Base-by-base conservation (phyloP, 2,329 filamentous ascomycete genomes). In the Scortechinia acanthostroma region DNA sequence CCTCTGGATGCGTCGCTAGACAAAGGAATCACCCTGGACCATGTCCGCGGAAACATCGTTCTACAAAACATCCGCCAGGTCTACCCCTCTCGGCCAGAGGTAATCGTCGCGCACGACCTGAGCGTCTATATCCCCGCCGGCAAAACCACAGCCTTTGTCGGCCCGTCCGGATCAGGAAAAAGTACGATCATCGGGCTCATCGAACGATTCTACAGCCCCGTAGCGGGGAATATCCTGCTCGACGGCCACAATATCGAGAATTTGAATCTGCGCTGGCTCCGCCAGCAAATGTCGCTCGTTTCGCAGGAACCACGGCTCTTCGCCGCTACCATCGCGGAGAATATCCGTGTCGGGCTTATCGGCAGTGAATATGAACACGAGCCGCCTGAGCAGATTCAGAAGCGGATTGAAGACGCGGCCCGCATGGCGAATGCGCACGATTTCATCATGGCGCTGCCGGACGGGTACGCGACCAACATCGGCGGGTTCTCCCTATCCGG, bases 231-330 rank as follows among this genome's bases (percentile, higher is more conserved):
- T 17, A 81, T 97, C 1, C 75, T 83, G 48, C 70, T 98, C 13
- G 93, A 97, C 58, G 91, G 87, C 4, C 80, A 84, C 52, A 86
- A 95, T 58, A 82, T 95, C 46, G 79, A 78, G 55, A 84, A 73
- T 1, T 70, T 97, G 43, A 97, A 97, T 57, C 74, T 97, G 25
- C 80, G 81, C 43, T 97, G 91, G 91, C 70, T 97, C 49, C 83
- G 93, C 47, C 88, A 91, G 59, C 89, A 97, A 55, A 90, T 98
- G 56, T 83, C 91, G 1, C 73, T 97, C 3, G 93, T 98, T 46
- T 90, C 88, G 50, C 93, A 97, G 60, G 93, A 98, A 57, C 91
- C 91, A 2, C 84, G 88, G 0, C 76, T 97, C 0, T 98, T 97
- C 60, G 84, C 83, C 46, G 91, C 87, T 0, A 91, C 88, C 0